phyloP scores from a whole-genome alignment of 768 basidiomycete species.

The Phlebiopsis gigantea region DNA sequence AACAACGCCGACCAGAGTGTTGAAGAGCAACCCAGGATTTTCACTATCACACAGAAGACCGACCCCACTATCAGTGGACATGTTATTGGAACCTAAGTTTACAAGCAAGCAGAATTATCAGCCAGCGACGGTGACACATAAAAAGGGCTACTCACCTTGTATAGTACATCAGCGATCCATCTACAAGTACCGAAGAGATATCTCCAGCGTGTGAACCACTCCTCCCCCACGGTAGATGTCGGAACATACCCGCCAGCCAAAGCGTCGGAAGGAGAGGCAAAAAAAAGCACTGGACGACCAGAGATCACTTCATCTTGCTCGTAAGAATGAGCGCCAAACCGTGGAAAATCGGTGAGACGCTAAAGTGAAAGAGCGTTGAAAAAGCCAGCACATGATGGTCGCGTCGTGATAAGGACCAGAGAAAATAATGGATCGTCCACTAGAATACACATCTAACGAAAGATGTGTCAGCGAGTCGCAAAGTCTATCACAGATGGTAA shows the following conservation, averaged over 20 bases:
- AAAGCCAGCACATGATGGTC: neutral
- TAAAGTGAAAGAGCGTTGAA: slow-evolving; percentile 76
- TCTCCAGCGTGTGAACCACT: slow-evolving; percentile 51
- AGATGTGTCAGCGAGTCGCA: slow-evolving; percentile 14
- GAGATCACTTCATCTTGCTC: slow-evolving; percentile 57
- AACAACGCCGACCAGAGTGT: slow-evolving; percentile 92
- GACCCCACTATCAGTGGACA: too few species aligned
- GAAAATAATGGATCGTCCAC: slow-evolving; percentile 21
- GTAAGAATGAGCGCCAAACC: slow-evolving; percentile 78
- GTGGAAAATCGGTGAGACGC: slow-evolving; percentile 60
- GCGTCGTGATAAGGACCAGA: neutral
- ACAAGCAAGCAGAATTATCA: neutral
- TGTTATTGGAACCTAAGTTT: neutral
- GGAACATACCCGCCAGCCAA: slow-evolving; percentile 21
- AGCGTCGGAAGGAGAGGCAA: slow-evolving; percentile 31
- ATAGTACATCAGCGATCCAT: slow-evolving; percentile 1
- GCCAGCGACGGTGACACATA: neutral
- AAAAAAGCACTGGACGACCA: slow-evolving; percentile 30
- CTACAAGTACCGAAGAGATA: slow-evolving; percentile 20
- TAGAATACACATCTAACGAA: slow-evolving; percentile 30
- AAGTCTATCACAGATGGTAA: neutral
- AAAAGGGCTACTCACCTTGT: slow-evolving; percentile 11
- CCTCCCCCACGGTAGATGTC: slow-evolving; percentile 27
- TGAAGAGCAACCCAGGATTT: slow-evolving; percentile 56
- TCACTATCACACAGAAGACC: neutral